phyloP scores from a whole-genome alignment of 2,329 filamentous ascomycete species.

The Colletotrichum sp. region DNA sequence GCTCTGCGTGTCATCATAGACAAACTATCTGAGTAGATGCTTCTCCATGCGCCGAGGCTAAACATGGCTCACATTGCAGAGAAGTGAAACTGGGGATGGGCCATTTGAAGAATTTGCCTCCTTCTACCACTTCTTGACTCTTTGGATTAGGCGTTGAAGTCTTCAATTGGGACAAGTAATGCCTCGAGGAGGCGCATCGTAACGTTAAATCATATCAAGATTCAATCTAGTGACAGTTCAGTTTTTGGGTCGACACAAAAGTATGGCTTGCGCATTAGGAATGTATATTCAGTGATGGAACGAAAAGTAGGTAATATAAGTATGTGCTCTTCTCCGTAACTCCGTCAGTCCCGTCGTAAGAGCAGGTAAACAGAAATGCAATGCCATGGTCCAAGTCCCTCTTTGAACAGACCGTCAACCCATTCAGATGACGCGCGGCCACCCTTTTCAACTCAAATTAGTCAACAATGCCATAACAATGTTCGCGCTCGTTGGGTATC shows the following conservation, averaged over 20 bases:
- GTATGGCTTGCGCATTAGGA: not conserved
- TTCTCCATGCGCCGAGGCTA: too few species aligned
- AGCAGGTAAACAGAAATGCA: not conserved
- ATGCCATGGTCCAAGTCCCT: not conserved
- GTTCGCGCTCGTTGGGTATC: not conserved
- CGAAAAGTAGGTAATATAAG: not conserved
- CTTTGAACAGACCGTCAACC: not conserved
- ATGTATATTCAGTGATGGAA: slow-evolving; percentile 5
- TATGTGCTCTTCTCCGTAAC: slow-evolving; percentile 5
- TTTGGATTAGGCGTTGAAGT: too few species aligned
- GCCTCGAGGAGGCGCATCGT: too few species aligned
- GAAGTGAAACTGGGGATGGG: too few species aligned
- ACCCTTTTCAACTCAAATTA: not conserved
- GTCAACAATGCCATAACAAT: not conserved
- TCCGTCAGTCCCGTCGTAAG: not conserved
- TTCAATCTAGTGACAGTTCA: too few species aligned
- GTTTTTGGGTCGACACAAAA: not conserved
- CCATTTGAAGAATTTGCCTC: too few species aligned
- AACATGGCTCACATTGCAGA: too few species aligned
- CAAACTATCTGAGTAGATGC: not conserved
- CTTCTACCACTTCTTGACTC: too few species aligned
- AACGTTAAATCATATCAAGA: too few species aligned
- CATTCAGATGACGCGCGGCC: not conserved
- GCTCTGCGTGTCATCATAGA: not conserved
- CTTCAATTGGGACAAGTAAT: too few species aligned